A percentile compares a stretch with the other conserved stretches of the same genome.
phyloP scores from a whole-genome alignment of 2,329 filamentous ascomycete genomes.

The Penicillium frequentans region DNA sequence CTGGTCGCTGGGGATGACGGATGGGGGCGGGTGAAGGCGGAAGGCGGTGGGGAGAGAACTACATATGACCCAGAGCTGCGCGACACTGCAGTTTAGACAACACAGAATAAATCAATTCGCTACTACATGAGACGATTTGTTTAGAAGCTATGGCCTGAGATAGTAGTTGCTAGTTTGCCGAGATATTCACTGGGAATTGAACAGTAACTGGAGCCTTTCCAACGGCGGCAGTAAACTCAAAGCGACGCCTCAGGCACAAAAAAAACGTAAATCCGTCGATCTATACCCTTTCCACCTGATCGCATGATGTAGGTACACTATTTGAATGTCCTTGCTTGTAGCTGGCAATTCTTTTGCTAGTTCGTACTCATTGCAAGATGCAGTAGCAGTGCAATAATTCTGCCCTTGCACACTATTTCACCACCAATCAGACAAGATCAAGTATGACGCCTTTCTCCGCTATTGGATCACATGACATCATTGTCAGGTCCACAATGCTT shows the following conservation, averaged over 20 bases:
- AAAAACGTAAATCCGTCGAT: background rate
- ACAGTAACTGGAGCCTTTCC: background rate
- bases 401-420: background rate
- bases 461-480: constrained; percentile 2
- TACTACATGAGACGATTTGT: background rate
- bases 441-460: background rate
- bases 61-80: background rate
- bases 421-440: background rate
- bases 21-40: constrained; percentile 5
- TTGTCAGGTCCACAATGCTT: background rate
- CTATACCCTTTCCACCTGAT: background rate
- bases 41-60: background rate
- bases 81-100: background rate
- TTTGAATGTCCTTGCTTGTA: background rate
- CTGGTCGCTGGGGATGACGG: constrained; percentile 20
- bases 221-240: background rate
- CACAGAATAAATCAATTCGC: background rate
- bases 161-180: background rate
- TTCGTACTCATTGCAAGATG: too few species aligned
- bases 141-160: background rate
- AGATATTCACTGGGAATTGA: background rate
- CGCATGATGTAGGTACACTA: background rate
- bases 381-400: background rate
- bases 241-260: background rate
- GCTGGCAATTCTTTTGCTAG: background rate